Evolutionary conservation across 2,329 filamentous ascomycete genomes (phyloP).

Genomic region (Penicillium aurantiogriseum): DNA sequence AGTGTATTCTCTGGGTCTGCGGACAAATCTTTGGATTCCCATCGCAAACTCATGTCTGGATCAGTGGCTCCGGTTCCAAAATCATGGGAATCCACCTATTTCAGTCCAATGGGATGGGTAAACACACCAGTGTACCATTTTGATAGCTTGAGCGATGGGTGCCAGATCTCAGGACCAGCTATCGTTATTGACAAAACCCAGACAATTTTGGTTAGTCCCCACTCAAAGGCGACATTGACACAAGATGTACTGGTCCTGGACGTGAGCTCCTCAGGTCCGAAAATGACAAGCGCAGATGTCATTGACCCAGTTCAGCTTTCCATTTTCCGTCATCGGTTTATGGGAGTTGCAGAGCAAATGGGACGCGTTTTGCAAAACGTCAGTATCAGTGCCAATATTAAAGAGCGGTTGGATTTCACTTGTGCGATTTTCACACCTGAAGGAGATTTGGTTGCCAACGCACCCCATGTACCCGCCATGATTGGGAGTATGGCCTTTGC

Average conservation of each 20-base stretch:
- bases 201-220: constrained; percentile 43
- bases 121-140: constrained; percentile 5
- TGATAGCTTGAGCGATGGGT: neutral
- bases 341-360: constrained; percentile 84
- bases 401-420: constrained; percentile 79
- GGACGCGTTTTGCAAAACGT: constrained; percentile 69
- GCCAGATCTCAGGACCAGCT: constrained; percentile 18
- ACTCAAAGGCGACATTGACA: constrained; percentile 34
- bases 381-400: constrained; percentile 72
- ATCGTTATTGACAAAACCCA: constrained; percentile 43
- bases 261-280: constrained; percentile 17
- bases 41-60: neutral
- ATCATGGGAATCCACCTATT: neutral
- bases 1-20: constrained; percentile 1
- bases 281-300: constrained; percentile 45
- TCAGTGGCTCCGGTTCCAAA: neutral
- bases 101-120: constrained; percentile 3
- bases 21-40: neutral
- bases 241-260: constrained; percentile 39
- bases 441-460: constrained; percentile 64
- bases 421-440: constrained; percentile 73
- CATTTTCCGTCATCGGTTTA: constrained; percentile 77
- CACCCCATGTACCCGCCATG: constrained; percentile 72
- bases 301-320: constrained; percentile 74
- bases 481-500: constrained; percentile 72